phyloP scores from a whole-genome alignment of 495 filamentous ascomycete genomes.

The Margaritispora aquatica region DNA sequence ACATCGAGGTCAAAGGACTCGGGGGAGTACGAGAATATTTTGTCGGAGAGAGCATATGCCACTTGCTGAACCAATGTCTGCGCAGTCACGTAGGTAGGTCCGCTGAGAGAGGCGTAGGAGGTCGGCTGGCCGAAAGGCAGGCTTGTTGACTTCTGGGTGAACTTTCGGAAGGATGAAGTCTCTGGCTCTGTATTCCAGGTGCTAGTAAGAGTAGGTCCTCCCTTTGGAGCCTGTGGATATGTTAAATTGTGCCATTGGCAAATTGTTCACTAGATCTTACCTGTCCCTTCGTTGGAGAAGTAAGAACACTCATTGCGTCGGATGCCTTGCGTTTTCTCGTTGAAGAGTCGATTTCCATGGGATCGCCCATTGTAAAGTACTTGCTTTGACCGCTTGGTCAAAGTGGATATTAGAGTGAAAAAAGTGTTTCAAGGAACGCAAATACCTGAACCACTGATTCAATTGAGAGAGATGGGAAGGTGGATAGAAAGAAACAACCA shows the following conservation, averaged over 20 bases:
- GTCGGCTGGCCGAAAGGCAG: slow-evolving; percentile 57
- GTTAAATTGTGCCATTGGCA: neutral
- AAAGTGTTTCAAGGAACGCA: neutral
- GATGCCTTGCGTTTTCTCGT: slow-evolving; percentile 15
- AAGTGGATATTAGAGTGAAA: neutral
- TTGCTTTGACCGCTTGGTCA: neutral
- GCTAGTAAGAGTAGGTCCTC: slow-evolving; percentile 17
- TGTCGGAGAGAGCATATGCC: slow-evolving; percentile 87
- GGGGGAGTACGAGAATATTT: slow-evolving; percentile 93
- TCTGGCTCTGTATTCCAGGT: slow-evolving; percentile 19
- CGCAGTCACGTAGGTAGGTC: slow-evolving; percentile 84
- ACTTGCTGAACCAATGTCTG: slow-evolving; percentile 94
- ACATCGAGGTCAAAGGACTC: slow-evolving; percentile 85
- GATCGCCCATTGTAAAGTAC: slow-evolving; percentile 14
- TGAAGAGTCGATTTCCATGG: slow-evolving; percentile 16
- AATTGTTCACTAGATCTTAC: slow-evolving; percentile 1
- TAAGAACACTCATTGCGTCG: slow-evolving; percentile 7
- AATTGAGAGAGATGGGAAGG: neutral
- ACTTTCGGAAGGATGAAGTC: slow-evolving; percentile 16
- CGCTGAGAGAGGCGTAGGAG: slow-evolving; percentile 62
- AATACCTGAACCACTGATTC: neutral
- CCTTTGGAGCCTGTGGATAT: slow-evolving; percentile 13
- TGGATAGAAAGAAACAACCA: neutral
- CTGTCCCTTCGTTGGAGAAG: slow-evolving; percentile 4
- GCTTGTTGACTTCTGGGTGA: slow-evolving; percentile 40